phyloP scores from a whole-genome alignment of 225 moss, liverwort and hornwort species.

The Takakia lepidozioides region DNA sequence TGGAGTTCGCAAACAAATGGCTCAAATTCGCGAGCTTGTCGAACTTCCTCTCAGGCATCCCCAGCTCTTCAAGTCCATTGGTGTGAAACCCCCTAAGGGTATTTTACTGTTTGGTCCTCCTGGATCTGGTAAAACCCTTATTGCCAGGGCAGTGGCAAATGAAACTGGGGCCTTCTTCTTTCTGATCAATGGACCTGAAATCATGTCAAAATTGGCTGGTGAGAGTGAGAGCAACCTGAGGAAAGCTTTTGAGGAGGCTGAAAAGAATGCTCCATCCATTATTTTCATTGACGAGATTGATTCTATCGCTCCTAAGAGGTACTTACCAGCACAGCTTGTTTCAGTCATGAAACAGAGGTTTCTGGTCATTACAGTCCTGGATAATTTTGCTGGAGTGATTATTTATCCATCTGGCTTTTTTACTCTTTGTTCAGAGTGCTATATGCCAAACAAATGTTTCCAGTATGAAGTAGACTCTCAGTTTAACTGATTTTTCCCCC shows the following conservation, averaged over 20 bases:
- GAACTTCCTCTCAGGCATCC: no score
- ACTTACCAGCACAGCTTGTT: no score
- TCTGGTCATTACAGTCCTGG: no score
- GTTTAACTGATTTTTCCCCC: no score
- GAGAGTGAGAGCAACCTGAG: constrained; percentile 95
- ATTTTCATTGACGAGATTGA: constrained; percentile 97
- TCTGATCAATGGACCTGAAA: constrained; percentile 94
- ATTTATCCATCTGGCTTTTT: no score
- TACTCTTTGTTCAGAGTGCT: no score
- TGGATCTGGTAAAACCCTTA: constrained; percentile 87
- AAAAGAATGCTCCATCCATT: constrained; percentile 91
- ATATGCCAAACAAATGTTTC: no score
- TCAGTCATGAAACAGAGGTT: no score
- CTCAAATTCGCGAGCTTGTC: no score
- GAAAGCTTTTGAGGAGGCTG: constrained; percentile 94
- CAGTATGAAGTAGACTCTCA: no score
- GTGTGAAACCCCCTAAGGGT: constrained; percentile 89
- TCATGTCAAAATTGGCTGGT: constrained; percentile 95
- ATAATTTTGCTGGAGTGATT: no score
- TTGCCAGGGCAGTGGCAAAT: constrained; percentile 88
- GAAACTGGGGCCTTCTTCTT: constrained; percentile 94
- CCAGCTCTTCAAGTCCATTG: constrained; percentile 58
- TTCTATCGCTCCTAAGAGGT: constrained; percentile 90
- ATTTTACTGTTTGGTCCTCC: constrained; percentile 85
- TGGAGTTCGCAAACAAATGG: no score